Conservation (phyloP, 2,329 filamentous ascomycete genomes). For the Myriangium duriaei region DNA sequence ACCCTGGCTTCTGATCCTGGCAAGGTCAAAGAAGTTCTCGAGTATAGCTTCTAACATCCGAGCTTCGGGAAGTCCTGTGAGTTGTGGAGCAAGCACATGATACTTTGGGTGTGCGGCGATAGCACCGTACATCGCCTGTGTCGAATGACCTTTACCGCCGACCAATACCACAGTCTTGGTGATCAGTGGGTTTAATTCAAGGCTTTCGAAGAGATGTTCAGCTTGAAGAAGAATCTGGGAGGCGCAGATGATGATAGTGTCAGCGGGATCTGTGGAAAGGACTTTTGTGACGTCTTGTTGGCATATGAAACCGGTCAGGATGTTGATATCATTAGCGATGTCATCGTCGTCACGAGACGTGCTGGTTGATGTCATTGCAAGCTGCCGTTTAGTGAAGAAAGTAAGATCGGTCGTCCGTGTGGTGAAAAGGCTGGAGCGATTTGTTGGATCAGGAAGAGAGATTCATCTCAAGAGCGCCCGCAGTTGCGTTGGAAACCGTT, state of each 20-base stretch:
- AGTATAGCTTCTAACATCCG: slow-evolving; percentile 27
- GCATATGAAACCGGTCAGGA: slow-evolving; percentile 20
- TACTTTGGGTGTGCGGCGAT: slow-evolving; percentile 24
- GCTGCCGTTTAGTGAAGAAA: too few species aligned
- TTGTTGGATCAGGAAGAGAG: too few species aligned
- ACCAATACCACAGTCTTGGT: slow-evolving; percentile 30
- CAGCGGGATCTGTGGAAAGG: slow-evolving; percentile 16
- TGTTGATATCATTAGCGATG: slow-evolving; percentile 21
- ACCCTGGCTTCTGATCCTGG: slow-evolving; percentile 16
- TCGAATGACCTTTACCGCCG: slow-evolving; percentile 36
- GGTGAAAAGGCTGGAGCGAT: too few species aligned
- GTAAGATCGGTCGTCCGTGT: too few species aligned
- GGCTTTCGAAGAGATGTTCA: slow-evolving; percentile 23
- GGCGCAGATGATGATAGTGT: slow-evolving; percentile 30
- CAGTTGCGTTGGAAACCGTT: too few species aligned
- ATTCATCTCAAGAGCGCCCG: too few species aligned
- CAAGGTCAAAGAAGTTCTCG: slow-evolving; percentile 19
- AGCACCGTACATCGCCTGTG: slow-evolving; percentile 30
- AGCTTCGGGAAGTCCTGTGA: slow-evolving; percentile 29
- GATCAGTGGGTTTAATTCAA: slow-evolving; percentile 20
- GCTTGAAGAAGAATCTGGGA: slow-evolving; percentile 28
- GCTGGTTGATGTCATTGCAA: too few species aligned
- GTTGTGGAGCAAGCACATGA: slow-evolving; percentile 15
- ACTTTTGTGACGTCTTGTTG: slow-evolving; percentile 18
- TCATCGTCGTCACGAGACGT: too few species aligned